Conservation (phyloP, 129 eudicot species). For the Lactuca sativa region DNA sequence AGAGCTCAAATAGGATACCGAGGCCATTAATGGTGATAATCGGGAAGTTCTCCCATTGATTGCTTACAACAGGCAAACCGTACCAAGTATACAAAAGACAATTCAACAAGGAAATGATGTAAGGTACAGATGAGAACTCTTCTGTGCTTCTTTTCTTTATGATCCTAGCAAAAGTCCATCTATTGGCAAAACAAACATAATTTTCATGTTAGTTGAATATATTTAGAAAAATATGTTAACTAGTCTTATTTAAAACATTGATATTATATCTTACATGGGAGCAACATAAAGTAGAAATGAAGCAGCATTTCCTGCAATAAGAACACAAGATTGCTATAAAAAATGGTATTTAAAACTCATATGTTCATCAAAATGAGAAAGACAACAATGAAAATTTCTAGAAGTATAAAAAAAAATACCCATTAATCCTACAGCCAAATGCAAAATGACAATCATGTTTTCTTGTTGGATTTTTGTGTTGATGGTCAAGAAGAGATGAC, state of each 20-base stretch:
- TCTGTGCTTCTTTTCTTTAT: conserved; percentile 70
- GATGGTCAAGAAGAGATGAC: conserved; percentile 27
- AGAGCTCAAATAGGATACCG: conserved; percentile 71
- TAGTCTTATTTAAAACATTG: not conserved
- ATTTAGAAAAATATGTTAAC: not conserved
- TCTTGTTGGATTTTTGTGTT: not conserved
- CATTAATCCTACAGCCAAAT: conserved; percentile 67
- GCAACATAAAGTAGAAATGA: conserved; percentile 75
- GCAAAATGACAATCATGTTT: conserved; percentile 57
- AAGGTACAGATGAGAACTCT: conserved; percentile 79
- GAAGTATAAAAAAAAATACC: conserved; percentile 39
- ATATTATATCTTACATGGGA: conserved; percentile 56
- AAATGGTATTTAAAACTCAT: conserved; percentile 7
- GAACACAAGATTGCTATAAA: not conserved
- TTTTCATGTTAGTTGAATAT: conserved; percentile 11
- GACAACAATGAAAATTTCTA: not conserved
- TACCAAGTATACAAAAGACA: conserved; percentile 84
- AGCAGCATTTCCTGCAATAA: conserved; percentile 79
- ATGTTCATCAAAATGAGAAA: conserved; percentile 5
- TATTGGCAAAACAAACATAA: conserved; percentile 33
- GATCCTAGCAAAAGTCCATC: conserved; percentile 60
- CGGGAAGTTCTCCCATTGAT: conserved; percentile 69
- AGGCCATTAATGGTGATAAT: conserved; percentile 70
- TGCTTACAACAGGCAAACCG: conserved; percentile 83
- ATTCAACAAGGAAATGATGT: conserved; percentile 53